A percentile compares a stretch with the other conserved stretches of the same genome.
Conservation (phyloP, 2,329 filamentous ascomycete genomes). For the Aspergillus niger region DNA sequence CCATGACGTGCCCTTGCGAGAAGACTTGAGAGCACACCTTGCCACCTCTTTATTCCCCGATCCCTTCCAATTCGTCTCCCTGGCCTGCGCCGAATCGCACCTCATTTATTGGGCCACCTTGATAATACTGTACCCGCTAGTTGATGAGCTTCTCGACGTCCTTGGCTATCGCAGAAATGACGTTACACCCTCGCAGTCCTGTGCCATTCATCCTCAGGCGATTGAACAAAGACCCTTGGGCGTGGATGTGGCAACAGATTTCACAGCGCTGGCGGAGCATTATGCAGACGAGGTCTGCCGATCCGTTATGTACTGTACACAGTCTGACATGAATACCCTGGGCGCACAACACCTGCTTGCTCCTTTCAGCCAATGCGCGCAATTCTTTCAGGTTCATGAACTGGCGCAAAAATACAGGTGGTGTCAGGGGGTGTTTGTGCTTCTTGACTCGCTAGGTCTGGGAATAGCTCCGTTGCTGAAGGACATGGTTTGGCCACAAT, state of each 20-base stretch:
- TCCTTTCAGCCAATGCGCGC: conserved; percentile 23
- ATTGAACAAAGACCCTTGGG: neutral
- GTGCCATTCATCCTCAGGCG: neutral
- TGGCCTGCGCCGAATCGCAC: conserved; percentile 23
- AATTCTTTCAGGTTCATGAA: conserved; percentile 21
- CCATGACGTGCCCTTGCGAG: conserved; percentile 6
- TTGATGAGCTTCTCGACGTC: conserved; percentile 19
- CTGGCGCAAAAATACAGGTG: conserved; percentile 19
- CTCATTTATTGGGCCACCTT: conserved; percentile 20
- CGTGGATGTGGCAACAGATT: conserved; percentile 5
- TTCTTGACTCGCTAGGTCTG: conserved; percentile 18
- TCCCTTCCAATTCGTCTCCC: conserved; percentile 16
- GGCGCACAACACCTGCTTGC: conserved; percentile 21
- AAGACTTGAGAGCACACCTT: conserved; percentile 17
- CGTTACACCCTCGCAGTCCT: conserved; percentile 4
- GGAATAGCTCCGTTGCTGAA: conserved; percentile 23
- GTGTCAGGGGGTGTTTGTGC: conserved; percentile 24
- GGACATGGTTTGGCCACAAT: conserved; percentile 26
- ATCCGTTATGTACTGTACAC: conserved; percentile 21
- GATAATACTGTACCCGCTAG: conserved; percentile 24
- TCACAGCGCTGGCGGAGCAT: conserved; percentile 21
- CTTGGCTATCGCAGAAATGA: conserved; percentile 6
- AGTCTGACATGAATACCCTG: conserved; percentile 24
- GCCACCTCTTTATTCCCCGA: conserved; percentile 14
- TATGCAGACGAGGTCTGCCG: conserved; percentile 24